A percentile compares a stretch with the other conserved stretches of the same genome.
phyloP scores from a whole-genome alignment of 345 rosid species.

The Euclidium syriacum region DNA sequence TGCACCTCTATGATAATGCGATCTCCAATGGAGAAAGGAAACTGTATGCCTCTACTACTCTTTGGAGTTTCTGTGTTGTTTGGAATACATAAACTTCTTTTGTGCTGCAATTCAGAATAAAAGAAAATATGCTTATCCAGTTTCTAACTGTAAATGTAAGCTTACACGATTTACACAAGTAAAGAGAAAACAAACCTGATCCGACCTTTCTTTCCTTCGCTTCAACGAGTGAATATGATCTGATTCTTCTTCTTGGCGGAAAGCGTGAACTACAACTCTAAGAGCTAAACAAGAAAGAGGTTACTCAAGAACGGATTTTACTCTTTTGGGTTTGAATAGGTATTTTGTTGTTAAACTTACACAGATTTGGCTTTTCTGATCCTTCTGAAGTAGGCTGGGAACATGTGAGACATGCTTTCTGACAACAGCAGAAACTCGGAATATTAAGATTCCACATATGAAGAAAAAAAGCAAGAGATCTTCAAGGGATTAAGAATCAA shows the following conservation, averaged over 20 bases:
- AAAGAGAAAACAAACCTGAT: conserved; percentile 49
- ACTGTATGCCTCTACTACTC: conserved; percentile 72
- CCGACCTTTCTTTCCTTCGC: conserved; percentile 65
- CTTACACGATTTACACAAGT: not conserved
- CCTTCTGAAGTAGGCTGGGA: conserved; percentile 62
- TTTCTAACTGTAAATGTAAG: not conserved
- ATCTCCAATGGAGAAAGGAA: conserved; percentile 82
- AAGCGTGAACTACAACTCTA: conserved; percentile 74
- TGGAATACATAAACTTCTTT: conserved; percentile 45
- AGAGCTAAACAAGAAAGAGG: conserved; percentile 45
- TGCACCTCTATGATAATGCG: conserved; percentile 83
- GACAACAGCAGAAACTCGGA: conserved; percentile 28
- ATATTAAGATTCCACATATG: not conserved
- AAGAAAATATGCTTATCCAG: not conserved
- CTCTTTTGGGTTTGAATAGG: not conserved
- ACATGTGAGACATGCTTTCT: conserved; percentile 82
- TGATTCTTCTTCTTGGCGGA: conserved; percentile 59
- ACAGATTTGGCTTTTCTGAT: conserved; percentile 65
- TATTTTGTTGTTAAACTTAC: conserved; percentile 42
- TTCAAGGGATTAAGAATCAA: conserved; percentile 6
- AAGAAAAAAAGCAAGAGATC: not conserved
- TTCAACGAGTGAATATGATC: conserved; percentile 51
- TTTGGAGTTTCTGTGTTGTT: conserved; percentile 46
- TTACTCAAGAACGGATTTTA: not conserved
- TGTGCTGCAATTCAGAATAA: conserved; percentile 41